Percentiles rank a stretch among this genome's conserved stretches.
phyloP scores from a whole-genome alignment of 768 basidiomycete species.

The Lactarius trivialis region DNA sequence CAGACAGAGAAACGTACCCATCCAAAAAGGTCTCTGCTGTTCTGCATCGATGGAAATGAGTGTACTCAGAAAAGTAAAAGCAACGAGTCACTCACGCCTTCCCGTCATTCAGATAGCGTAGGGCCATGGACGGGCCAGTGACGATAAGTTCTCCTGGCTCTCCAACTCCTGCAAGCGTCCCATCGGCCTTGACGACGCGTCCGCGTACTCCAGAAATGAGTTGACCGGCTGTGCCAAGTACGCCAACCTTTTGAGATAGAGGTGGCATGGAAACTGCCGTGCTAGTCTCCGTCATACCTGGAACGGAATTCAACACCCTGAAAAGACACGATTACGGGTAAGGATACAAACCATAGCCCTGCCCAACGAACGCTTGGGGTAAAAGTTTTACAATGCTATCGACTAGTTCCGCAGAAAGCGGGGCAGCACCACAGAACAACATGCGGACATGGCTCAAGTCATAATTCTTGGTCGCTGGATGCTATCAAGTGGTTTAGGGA shows the following conservation, averaged over 20 bases:
- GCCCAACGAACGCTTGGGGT: slow-evolving; percentile 51
- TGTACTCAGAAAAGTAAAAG: neutral
- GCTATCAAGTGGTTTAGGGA: slow-evolving; percentile 16
- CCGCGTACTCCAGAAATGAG: slow-evolving; percentile 47
- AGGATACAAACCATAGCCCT: slow-evolving; percentile 45
- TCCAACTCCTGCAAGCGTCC: slow-evolving; percentile 43
- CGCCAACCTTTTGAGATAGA: slow-evolving; percentile 40
- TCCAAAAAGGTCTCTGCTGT: slow-evolving; percentile 63
- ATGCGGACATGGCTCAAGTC: slow-evolving; percentile 28
- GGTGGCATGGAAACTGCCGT: slow-evolving; percentile 49
- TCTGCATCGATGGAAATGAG: slow-evolving; percentile 30
- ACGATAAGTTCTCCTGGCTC: slow-evolving; percentile 56
- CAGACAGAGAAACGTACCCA: slow-evolving; percentile 37
- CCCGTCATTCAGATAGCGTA: slow-evolving; percentile 45
- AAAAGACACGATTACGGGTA: neutral
- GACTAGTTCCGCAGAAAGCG: slow-evolving; percentile 31
- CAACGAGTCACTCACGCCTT: slow-evolving; percentile 43
- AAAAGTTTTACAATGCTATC: slow-evolving; percentile 42
- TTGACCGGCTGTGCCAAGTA: slow-evolving; percentile 41
- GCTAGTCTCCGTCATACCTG: slow-evolving; percentile 66
- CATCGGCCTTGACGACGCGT: slow-evolving; percentile 49
- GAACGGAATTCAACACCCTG: neutral
- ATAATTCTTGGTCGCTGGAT: slow-evolving; percentile 29
- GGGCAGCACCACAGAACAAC: slow-evolving; percentile 33
- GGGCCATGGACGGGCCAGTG: slow-evolving; percentile 34